Conservation (phyloP, 805 yeast genomes). For the Lipomyces orientalis region DNA sequence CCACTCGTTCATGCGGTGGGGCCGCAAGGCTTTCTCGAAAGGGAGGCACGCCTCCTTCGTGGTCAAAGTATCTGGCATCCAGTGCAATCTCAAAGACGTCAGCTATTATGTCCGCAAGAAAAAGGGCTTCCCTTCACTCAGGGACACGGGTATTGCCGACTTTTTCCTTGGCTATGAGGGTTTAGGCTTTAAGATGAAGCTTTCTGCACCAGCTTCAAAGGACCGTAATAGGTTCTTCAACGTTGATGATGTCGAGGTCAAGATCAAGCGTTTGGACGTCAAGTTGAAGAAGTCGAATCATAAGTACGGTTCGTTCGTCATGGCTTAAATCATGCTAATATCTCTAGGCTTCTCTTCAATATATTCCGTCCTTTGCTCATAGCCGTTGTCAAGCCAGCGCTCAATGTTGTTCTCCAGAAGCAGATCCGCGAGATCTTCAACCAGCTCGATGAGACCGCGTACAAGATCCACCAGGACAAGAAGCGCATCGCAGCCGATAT, state of each 20-base stretch:
- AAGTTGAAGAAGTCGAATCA: constrained; percentile 32
- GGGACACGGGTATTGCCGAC: constrained; percentile 34
- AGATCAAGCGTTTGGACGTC: constrained; percentile 25
- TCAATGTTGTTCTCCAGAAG: constrained; percentile 32
- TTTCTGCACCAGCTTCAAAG: constrained; percentile 17
- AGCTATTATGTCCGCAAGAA: constrained; percentile 32
- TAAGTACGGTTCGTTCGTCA: constrained; percentile 6
- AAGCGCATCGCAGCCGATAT: constrained; percentile 23
- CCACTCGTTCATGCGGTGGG: constrained; percentile 27
- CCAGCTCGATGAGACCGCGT: constrained; percentile 30
- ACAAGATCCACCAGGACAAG: constrained; percentile 28
- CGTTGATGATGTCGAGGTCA: constrained; percentile 35
- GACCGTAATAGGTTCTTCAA: constrained; percentile 25
- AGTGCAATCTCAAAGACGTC: constrained; percentile 29
- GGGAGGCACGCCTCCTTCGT: constrained; percentile 18
- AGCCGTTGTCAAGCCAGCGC: constrained; percentile 24
- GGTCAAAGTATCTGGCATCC: constrained; percentile 28
- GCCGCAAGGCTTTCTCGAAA: constrained; percentile 17
- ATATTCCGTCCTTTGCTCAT: constrained; percentile 34
- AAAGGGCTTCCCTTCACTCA: constrained; percentile 28
- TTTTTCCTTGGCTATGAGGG: constrained; percentile 33
- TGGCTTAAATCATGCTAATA: neutral
- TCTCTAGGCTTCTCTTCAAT: constrained; percentile 19
- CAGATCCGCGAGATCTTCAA: constrained; percentile 32
- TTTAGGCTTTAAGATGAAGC: constrained; percentile 17